Evolutionary conservation across 805 yeast species (phyloP).

Genomic region (Starmerella sp.): DNA sequence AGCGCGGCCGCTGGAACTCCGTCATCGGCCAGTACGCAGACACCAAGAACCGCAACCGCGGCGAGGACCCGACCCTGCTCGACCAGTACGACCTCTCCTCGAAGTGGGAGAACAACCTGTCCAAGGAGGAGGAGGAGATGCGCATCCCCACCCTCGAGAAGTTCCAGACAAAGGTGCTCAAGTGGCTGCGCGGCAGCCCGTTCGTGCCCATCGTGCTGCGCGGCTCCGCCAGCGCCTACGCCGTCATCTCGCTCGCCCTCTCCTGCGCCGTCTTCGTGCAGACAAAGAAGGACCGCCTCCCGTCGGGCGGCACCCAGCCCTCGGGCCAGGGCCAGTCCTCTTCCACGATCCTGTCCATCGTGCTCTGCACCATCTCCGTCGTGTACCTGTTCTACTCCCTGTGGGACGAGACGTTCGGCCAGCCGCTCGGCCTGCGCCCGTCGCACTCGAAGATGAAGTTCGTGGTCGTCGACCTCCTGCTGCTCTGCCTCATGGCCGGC

Average conservation of each 20-base stretch:
- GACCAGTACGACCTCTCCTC: conserved; percentile 16
- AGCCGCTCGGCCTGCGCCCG: conserved; percentile 81
- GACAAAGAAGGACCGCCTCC: conserved; percentile 35
- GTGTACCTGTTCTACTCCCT: conserved; percentile 71
- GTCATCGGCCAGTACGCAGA: conserved; percentile 5
- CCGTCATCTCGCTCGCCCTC: conserved; percentile 58
- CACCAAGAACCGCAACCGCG: not conserved
- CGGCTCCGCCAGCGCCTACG: conserved; percentile 44
- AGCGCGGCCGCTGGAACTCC: conserved; percentile 18
- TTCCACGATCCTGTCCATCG: conserved; percentile 84
- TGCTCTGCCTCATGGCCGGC: conserved; percentile 82
- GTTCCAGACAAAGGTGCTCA: conserved; percentile 5
- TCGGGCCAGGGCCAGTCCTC: conserved; percentile 33
- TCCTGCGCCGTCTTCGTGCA: conserved; percentile 41
- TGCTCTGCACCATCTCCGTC: conserved; percentile 68
- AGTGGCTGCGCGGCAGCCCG: conserved; percentile 57
- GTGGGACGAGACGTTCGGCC: conserved; percentile 82
- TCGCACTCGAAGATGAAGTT: conserved; percentile 75
- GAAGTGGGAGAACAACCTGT: conserved; percentile 22
- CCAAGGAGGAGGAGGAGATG: not conserved
- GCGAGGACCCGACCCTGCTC: conserved; percentile 13
- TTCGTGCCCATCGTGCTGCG: conserved; percentile 72
- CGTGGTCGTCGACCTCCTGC: conserved; percentile 68
- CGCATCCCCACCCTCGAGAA: conserved; percentile 1
- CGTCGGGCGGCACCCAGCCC: conserved; percentile 31